Conservation (phyloP, 768 basidiomycete genomes). For the Asterophora lycoperdoides region DNA sequence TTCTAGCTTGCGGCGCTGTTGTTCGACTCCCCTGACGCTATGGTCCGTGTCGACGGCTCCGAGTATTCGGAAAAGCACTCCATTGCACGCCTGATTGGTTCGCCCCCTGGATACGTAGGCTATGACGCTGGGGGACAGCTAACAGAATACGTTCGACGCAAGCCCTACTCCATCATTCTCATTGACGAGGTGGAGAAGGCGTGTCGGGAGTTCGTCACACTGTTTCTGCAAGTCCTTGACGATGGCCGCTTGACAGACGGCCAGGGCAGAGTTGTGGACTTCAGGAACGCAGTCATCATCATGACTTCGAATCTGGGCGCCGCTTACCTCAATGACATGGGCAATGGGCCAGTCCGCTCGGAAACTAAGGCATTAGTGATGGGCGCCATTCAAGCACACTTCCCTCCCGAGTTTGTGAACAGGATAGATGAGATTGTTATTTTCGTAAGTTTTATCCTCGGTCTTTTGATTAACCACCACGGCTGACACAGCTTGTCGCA, state of each 20-base stretch:
- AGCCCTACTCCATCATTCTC: constrained; percentile 83
- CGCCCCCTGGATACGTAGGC: constrained; percentile 87
- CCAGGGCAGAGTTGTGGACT: constrained; percentile 85
- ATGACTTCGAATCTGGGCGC: constrained; percentile 94
- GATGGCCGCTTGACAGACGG: constrained; percentile 91
- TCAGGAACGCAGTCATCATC: constrained; percentile 89
- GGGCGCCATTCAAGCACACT: constrained; percentile 75
- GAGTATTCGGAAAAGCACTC: constrained; percentile 83
- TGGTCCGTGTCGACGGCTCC: constrained; percentile 90
- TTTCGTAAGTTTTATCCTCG: constrained; percentile 45
- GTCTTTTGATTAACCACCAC: not conserved
- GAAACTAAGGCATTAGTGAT: constrained; percentile 66
- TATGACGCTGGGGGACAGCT: constrained; percentile 88
- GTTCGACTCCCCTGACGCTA: constrained; percentile 87
- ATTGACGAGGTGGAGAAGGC: constrained; percentile 94
- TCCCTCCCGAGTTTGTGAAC: constrained; percentile 92
- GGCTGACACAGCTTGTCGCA: constrained; percentile 33
- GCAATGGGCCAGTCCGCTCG: constrained; percentile 61
- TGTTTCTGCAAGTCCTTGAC: constrained; percentile 77
- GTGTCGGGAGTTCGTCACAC: constrained; percentile 54
- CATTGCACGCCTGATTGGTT: constrained; percentile 48
- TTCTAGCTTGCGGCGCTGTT: constrained; percentile 77
- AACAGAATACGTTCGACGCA: constrained; percentile 89
- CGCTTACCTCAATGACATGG: constrained; percentile 68
- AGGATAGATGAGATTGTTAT: constrained; percentile 84